Percentiles rank a stretch among this genome's conserved stretches.
Evolutionary conservation across 2,329 filamentous ascomycete species (phyloP).

Genomic region (Cucurbitaria berberidis): DNA sequence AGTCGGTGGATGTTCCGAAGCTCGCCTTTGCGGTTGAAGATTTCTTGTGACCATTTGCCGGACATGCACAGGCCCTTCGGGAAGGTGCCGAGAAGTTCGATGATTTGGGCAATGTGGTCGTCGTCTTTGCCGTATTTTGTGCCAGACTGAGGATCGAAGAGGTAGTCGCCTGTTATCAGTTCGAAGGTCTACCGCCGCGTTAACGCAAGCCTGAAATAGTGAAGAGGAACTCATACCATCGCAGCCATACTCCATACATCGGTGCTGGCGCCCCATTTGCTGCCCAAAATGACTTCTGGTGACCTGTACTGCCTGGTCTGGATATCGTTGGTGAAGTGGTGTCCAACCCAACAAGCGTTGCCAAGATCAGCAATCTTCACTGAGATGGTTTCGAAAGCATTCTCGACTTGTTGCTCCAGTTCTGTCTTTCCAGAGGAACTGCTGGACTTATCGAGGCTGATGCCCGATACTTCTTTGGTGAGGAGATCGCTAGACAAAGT

Average conservation of each 20-base stretch:
- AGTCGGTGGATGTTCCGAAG: slow-evolving; percentile 96
- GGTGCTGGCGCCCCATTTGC: slow-evolving; percentile 99
- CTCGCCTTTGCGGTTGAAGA: slow-evolving; percentile 97
- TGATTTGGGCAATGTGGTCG: slow-evolving; percentile 98
- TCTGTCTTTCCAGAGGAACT: slow-evolving; percentile 58
- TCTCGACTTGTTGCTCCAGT: slow-evolving; percentile 61
- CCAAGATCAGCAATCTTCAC: slow-evolving; percentile 99
- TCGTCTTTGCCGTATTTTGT: slow-evolving; percentile 99
- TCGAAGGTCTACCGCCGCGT: slow-evolving; percentile 78
- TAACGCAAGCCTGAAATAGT: slow-evolving; percentile 8
- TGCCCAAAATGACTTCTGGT: slow-evolving; percentile 93
- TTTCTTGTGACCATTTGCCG: slow-evolving; percentile 97
- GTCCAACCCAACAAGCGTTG: slow-evolving; percentile 98
- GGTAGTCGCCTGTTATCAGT: slow-evolving; percentile 95
- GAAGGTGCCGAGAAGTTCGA: slow-evolving; percentile 92
- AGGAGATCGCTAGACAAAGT: slow-evolving; percentile 72
- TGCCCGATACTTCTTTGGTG: slow-evolving; percentile 91
- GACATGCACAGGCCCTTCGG: slow-evolving; percentile 89
- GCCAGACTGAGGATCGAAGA: slow-evolving; percentile 97
- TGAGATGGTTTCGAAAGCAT: slow-evolving; percentile 79
- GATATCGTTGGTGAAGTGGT: slow-evolving; percentile 99
- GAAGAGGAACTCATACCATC: slow-evolving; percentile 72
- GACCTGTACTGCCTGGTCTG: slow-evolving; percentile 97
- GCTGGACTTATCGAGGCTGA: slow-evolving; percentile 77
- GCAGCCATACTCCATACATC: slow-evolving; percentile 99